Evolutionary conservation across 495 filamentous ascomycete genomes (phyloP).

Genomic region (Beverwykella pulmonaria): DNA sequence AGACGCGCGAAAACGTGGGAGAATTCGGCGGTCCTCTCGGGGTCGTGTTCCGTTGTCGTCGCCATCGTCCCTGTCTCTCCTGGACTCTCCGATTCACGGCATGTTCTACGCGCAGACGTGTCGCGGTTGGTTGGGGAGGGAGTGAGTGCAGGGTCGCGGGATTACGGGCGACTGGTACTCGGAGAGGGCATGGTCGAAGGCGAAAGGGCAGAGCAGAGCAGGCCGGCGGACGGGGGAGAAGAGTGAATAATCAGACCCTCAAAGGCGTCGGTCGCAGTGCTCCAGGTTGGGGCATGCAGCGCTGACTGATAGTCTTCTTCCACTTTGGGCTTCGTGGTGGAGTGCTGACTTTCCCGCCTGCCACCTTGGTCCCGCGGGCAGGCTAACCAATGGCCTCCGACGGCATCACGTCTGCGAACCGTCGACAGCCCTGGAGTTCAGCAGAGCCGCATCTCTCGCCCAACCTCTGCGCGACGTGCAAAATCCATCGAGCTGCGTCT

Average conservation of each 20-base stretch:
- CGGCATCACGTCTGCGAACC: background rate
- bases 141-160: background rate
- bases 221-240: background rate
- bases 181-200: slow-evolving; percentile 4
- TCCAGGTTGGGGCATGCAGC: background rate
- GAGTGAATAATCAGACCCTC: background rate
- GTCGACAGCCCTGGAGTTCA: background rate
- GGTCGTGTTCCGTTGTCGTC: background rate
- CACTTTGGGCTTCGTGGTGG: too few relatives aligned
- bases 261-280: background rate
- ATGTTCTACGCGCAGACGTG: slow-evolving; percentile 2
- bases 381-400: background rate
- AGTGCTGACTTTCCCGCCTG: too few relatives aligned
- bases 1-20: slow-evolving; percentile 34
- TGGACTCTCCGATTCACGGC: slow-evolving; percentile 12
- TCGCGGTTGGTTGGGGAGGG: background rate
- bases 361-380: too few relatives aligned
- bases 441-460: background rate
- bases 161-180: slow-evolving; percentile 2
- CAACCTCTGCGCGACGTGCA: background rate
- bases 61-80: slow-evolving; percentile 23
- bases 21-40: slow-evolving; percentile 12
- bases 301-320: slow-evolving; percentile 23
- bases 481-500: background rate
- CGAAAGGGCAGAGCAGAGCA: background rate